phyloP scores from a whole-genome alignment of 1,284 basidiomycete species.

The Dichomitus squalens region DNA sequence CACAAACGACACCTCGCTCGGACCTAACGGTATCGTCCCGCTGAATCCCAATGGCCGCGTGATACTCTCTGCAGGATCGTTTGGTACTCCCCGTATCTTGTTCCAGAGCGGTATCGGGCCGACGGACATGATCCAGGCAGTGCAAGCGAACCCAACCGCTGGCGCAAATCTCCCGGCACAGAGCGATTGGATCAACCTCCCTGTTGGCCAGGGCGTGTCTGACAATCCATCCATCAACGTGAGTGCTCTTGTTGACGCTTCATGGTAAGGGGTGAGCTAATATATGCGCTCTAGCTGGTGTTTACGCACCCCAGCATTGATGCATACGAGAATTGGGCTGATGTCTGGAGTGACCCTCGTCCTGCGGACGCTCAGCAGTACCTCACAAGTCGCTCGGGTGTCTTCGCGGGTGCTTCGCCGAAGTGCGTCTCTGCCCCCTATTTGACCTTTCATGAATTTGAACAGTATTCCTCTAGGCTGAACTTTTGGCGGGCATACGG shows the following conservation, averaged over 20 bases:
- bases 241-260: slow-evolving; percentile 14
- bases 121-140: slow-evolving; percentile 56
- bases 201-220: slow-evolving; percentile 53
- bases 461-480: slow-evolving; percentile 35
- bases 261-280: background rate
- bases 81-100: slow-evolving; percentile 59
- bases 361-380: slow-evolving; percentile 59
- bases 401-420: slow-evolving; percentile 60
- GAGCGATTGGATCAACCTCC: slow-evolving; percentile 58
- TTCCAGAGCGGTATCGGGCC: slow-evolving; percentile 68
- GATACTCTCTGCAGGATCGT: slow-evolving; percentile 58
- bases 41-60: slow-evolving; percentile 61
- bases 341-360: slow-evolving; percentile 55
- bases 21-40: slow-evolving; percentile 55
- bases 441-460: no score
- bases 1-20: slow-evolving; percentile 59
- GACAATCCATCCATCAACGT: slow-evolving; percentile 71
- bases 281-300: slow-evolving; percentile 43
- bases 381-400: slow-evolving; percentile 50
- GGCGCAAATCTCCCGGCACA: slow-evolving; percentile 51
- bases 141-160: slow-evolving; percentile 47
- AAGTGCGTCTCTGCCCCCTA: slow-evolving; percentile 35
- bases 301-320: slow-evolving; percentile 66
- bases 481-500: slow-evolving; percentile 65
- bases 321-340: slow-evolving; percentile 67